Conservation (phyloP, 129 eudicot species). For the Cynara cardunculus region DNA sequence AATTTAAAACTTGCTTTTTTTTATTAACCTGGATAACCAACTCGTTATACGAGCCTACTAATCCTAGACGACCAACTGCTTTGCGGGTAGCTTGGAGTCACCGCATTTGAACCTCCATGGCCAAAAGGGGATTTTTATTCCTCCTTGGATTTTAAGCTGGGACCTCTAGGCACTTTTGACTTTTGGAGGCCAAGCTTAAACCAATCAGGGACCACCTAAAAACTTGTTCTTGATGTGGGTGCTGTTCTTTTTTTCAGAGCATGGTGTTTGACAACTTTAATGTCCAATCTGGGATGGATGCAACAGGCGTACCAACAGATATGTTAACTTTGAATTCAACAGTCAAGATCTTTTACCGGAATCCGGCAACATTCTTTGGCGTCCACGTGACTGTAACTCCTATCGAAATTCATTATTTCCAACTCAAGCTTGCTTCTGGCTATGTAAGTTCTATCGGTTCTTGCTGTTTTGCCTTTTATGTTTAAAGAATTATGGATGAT, state of each 20-base stretch:
- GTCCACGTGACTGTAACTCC: conserved; percentile 84
- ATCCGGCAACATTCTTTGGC: conserved; percentile 82
- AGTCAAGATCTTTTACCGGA: conserved; percentile 63
- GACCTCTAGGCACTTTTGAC: too few species aligned
- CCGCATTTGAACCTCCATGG: too few species aligned
- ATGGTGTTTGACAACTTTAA: conserved; percentile 63
- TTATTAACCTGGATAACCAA: too few species aligned
- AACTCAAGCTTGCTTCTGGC: conserved; percentile 78
- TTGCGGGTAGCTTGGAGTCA: too few species aligned
- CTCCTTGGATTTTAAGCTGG: too few species aligned
- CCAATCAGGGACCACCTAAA: too few species aligned
- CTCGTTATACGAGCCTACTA: too few species aligned
- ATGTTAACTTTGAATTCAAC: conserved; percentile 84
- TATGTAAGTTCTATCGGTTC: conserved; percentile 39
- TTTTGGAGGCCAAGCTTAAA: too few species aligned
- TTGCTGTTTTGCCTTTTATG: neutral
- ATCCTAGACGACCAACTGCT: too few species aligned
- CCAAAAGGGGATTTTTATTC: too few species aligned
- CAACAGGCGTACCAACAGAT: conserved; percentile 83
- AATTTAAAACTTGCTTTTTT: neutral
- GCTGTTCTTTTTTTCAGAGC: conserved; percentile 42
- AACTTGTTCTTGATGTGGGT: conserved; percentile 7
- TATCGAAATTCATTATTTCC: conserved; percentile 57
- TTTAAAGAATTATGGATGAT: neutral
- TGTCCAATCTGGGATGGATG: conserved; percentile 90